A percentile compares a stretch with the other conserved stretches of the same genome.
Conservation (phyloP, 192 early-diverging fungal species). For the Coemansia sp. region DNA sequence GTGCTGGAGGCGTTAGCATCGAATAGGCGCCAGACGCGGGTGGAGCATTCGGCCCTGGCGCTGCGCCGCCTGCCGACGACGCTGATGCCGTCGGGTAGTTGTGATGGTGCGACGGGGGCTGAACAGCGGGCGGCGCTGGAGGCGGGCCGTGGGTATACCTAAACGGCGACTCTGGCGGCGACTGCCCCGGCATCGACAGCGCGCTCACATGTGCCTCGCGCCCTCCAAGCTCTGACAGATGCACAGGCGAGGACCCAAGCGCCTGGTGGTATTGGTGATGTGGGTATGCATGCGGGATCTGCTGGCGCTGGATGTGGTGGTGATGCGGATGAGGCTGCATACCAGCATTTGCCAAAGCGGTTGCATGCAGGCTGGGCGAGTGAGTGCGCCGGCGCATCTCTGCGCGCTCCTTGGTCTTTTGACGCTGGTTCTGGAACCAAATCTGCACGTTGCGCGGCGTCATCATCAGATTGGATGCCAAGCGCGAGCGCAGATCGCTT, state of each 20-base stretch:
- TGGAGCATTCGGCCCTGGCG: conserved; percentile 14
- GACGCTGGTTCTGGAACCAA: conserved; percentile 94
- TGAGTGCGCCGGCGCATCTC: conserved; percentile 54
- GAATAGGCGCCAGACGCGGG: conserved; percentile 19
- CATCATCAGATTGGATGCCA: conserved; percentile 76
- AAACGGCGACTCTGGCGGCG: conserved; percentile 49
- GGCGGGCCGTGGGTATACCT: conserved; percentile 46
- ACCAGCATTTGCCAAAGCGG: conserved; percentile 3
- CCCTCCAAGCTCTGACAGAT: conserved; percentile 4
- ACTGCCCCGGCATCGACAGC: conserved; percentile 27
- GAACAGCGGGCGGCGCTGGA: conserved; percentile 41
- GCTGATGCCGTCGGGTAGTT: conserved; percentile 6
- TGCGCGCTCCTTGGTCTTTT: conserved; percentile 62
- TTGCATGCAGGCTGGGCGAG: conserved; percentile 35
- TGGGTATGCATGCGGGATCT: conserved; percentile 2
- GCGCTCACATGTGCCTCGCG: conserved; percentile 19
- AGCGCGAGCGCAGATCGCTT: conserved; percentile 66
- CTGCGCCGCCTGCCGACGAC: conserved; percentile 5
- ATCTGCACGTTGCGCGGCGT: conserved; percentile 83
- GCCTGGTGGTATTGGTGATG: conserved; percentile 9
- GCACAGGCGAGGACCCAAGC: neutral
- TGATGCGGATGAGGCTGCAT: conserved; percentile 10
- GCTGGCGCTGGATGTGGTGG: conserved; percentile 14
- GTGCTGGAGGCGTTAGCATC: conserved; percentile 45
- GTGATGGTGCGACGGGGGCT: conserved; percentile 21